Evolutionary conservation across 2,329 filamentous ascomycete genomes (phyloP), one percentile per base, ranked within the genome.

Genomic region (Geosmithia putterillii): DNA sequence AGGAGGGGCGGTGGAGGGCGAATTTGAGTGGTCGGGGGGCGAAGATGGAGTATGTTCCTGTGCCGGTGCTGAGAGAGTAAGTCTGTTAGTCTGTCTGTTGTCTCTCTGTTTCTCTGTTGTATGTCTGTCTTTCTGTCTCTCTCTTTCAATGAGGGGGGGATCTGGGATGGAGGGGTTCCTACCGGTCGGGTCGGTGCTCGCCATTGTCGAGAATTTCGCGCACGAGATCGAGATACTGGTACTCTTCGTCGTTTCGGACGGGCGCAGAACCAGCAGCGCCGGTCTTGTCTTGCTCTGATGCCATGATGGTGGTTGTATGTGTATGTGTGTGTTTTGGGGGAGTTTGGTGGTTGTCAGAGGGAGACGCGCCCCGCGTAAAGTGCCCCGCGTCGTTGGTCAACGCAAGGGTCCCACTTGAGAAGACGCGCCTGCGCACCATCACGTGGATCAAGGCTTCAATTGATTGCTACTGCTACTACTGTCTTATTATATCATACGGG

Each of bases 151-250:
- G n/a, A n/a, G n/a, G n/a, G n/a, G 23, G 23, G 23, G 23, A 10
- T 6, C 23, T 23, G 38, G 15, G 35, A 18, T n/a, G 23, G 18
- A 36, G 41, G 25, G 23, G n/a, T 5, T 25, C 54, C 28, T 69
- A 85, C 82, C 86, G 75, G 61, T 98, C 92, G 25, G 87, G 88
- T 17, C 92, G 82, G 58, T 88, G 81, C 62, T 98, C 92, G 55
- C 92, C 92, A 21, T 76, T 67, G 15, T 79, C 69, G 15, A 98
- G 72, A 55, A 96, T 95, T 51, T 86, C 77, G 51, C 80, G 82
- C 48, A 96, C 87, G 21, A 98, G 74, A 54, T 90, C 75, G 46
- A 98, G 80, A 60, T 98, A 98, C 64, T 96, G 92, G 57, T 88
- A 71, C 66, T 98, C 92, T 68, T 96, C 89, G 56, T 95, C 87